phyloP scores from a whole-genome alignment of 129 eudicot genomes.

The Tanacetum coccineum region DNA sequence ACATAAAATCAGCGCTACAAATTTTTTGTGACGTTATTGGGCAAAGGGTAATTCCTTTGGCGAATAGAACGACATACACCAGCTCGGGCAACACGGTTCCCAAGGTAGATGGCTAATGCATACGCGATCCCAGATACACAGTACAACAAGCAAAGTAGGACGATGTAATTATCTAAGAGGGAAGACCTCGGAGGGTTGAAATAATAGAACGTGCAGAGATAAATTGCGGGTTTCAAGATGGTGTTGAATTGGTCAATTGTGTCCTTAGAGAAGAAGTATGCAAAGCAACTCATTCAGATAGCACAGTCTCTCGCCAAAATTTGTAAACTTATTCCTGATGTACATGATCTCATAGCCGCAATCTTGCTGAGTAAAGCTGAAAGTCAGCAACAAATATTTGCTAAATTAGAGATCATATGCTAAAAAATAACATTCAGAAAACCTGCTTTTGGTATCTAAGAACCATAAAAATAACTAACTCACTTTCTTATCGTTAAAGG shows the following conservation, averaged over 20 bases:
- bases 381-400: slow-evolving; percentile 29
- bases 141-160: slow-evolving; percentile 76
- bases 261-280: slow-evolving; percentile 87
- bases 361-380: slow-evolving; percentile 88
- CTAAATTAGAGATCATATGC: slow-evolving; percentile 1
- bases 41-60: not conserved
- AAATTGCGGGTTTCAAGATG: slow-evolving; percentile 80
- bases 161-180: slow-evolving; percentile 63
- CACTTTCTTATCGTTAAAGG: no score
- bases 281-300: slow-evolving; percentile 95
- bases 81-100: slow-evolving; percentile 86
- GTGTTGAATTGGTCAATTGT: slow-evolving; percentile 86
- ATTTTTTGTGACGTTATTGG: not conserved
- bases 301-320: slow-evolving; percentile 95
- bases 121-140: slow-evolving; percentile 95
- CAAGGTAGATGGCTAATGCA: slow-evolving; percentile 84
- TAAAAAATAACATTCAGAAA: not conserved
- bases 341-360: slow-evolving; percentile 86
- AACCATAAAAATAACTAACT: not conserved
- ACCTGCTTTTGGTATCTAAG: slow-evolving; percentile 1
- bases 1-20: not conserved
- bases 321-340: slow-evolving; percentile 80
- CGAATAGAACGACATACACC: slow-evolving; percentile 38
- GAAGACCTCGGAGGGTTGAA: slow-evolving; percentile 93
- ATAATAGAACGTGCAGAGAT: slow-evolving; percentile 88